Percentiles rank a stretch among this genome's conserved stretches.
Evolutionary conservation across 192 early-diverging fungal genomes (phyloP).

Genomic region (Thoreauomyces humboldtii): DNA sequence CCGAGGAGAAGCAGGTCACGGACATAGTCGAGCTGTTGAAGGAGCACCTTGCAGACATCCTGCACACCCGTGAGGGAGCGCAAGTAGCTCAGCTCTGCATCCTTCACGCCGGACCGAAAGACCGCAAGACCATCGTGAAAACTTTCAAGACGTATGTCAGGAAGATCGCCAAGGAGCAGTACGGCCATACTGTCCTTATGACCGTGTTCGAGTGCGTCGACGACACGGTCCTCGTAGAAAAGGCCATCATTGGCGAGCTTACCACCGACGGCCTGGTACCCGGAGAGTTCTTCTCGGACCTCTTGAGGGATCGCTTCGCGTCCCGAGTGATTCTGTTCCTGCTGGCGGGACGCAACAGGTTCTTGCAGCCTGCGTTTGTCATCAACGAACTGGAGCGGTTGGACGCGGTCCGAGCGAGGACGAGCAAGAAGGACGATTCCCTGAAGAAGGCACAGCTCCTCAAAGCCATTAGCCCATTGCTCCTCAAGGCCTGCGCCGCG

Average conservation of each 20-base stretch:
- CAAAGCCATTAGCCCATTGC: constrained; percentile 51
- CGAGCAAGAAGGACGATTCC: constrained; percentile 79
- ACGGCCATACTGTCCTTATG: constrained; percentile 83
- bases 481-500: constrained; percentile 58
- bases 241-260: constrained; percentile 64
- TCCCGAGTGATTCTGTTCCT: constrained; percentile 79
- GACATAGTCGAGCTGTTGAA: constrained; percentile 76
- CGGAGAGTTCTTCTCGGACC: constrained; percentile 39
- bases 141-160: constrained; percentile 75
- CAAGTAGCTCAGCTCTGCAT: constrained; percentile 81
- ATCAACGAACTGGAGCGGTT: constrained; percentile 64
- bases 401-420: constrained; percentile 68
- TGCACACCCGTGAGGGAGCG: constrained; percentile 92
- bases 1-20: constrained; percentile 57
- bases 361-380: constrained; percentile 70
- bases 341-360: constrained; percentile 71
- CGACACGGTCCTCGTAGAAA: constrained; percentile 84
- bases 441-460: constrained; percentile 68
- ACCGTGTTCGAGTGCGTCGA: constrained; percentile 84
- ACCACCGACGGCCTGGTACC: constrained; percentile 40
- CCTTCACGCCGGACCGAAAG: constrained; percentile 77
- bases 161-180: constrained; percentile 85
- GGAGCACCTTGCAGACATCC: constrained; percentile 78
- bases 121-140: constrained; percentile 87
- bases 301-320: constrained; percentile 72